These are phyloP conservation scores for Sarocladium kiliense DNA, from an alignment of 2,329 filamentous ascomycete genomes.

Conservation along the genomic window DNA sequence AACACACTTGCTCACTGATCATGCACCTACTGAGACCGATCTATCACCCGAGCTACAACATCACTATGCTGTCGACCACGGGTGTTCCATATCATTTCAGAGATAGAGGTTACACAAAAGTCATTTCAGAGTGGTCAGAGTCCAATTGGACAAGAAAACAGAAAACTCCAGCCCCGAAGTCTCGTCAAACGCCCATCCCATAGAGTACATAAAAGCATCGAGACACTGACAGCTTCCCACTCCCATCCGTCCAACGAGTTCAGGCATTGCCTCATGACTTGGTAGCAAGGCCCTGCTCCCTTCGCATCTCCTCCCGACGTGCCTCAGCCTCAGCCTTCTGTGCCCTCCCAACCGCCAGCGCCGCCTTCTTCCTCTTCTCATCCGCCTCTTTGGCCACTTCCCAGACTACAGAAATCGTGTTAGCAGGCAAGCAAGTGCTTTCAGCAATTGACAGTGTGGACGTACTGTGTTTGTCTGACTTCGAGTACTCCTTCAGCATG, in stretches of 20 bases:
- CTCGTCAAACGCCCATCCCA: background rate
- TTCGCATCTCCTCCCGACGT: slow-evolving; percentile 43
- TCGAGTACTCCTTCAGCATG: slow-evolving; percentile 81
- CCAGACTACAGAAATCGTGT: slow-evolving; percentile 36
- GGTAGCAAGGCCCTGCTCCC: slow-evolving; percentile 38
- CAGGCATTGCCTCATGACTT: slow-evolving; percentile 24
- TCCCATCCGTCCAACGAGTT: no score
- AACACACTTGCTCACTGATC: background rate
- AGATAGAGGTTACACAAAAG: background rate
- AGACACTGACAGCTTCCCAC: background rate
- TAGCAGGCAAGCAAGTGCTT: background rate
- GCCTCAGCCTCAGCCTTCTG: slow-evolving; percentile 36
- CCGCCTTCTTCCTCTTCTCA: slow-evolving; percentile 33
- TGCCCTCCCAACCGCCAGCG: slow-evolving; percentile 27
- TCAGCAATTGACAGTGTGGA: slow-evolving; percentile 12
- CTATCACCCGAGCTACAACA: no score
- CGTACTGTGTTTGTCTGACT: slow-evolving; percentile 87
- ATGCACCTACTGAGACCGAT: background rate
- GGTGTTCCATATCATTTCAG: no score
- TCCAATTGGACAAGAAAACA: background rate
- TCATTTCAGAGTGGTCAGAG: background rate
- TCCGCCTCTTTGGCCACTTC: slow-evolving; percentile 45
- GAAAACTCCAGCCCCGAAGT: slow-evolving; percentile 1
- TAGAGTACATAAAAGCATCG: background rate
- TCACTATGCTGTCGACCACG: no score